Base-by-base conservation (phyloP, 805 yeast species). In the Hanseniaspora occidentalis region DNA sequence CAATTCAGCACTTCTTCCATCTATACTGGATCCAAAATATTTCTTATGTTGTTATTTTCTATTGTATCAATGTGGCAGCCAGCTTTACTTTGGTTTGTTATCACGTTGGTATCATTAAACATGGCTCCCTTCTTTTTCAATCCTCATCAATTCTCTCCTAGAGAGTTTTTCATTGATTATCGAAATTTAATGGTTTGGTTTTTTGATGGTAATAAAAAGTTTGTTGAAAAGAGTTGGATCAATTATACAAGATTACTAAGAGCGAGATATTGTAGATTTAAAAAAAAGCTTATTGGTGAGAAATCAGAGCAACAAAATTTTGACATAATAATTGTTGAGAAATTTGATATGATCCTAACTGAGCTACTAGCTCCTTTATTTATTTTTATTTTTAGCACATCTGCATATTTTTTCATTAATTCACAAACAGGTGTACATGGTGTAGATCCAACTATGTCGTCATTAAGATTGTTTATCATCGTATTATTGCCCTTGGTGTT, bases 261-360 rank as follows among this genome's bases (percentile, higher is more conserved):
- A 61, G 84, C 95, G 8, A 76, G 86, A 53, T 75, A 84, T 50
- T 89, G 97, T 23, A 98, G 99, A 44, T 86, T 75, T 70, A 88
- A 86, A 69, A 70, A 83, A 43, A 76, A 75, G 61, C 60, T 72
- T 45, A 71, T 79, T 38, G 77, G 77, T 18, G 86, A 79, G 50
- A 62, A 61, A 24, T 74, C 85, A 42, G 92, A 80, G 62, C 70
- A 72, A 61, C 61, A 57, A 45, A 72, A 76, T 40, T 75, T 74
- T 43, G 86, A 80, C 48, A 65, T 73, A 19, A 72, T 80, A 38
- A 79, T 86, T 51, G 88, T 95, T 16, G 83, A 79, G 45, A 72
- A 89, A 57, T 65, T 77, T 23, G 85, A 85, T 57, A 66, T 85
- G 20, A 70, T 84, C 55, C 71, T 85, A 49, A 77, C 95, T 11